These are phyloP conservation scores for Cryphonectria radicalis DNA, from an alignment of 2,329 filamentous ascomycete genomes.

Conservation along the genomic window DNA sequence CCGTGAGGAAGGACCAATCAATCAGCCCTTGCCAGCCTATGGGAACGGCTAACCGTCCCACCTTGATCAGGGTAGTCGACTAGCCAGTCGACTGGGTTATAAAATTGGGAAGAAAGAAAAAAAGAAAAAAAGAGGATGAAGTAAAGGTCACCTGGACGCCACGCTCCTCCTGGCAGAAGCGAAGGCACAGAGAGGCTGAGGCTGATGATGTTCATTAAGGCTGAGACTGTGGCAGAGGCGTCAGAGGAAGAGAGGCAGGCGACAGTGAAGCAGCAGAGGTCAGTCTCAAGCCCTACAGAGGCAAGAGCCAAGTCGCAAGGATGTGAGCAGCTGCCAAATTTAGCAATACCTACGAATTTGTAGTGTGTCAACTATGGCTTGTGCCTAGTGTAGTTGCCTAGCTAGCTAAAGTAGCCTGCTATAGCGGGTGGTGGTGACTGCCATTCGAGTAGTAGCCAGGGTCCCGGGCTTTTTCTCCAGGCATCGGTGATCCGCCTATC, in stretches of 20 bases:
- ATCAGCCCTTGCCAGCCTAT: not conserved
- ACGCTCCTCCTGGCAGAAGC: not conserved
- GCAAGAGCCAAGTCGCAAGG: not conserved
- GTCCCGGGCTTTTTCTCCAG: not conserved
- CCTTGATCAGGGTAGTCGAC: too few relatives aligned
- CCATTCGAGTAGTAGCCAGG: not conserved
- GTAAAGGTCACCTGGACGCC: not conserved
- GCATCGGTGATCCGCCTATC: not conserved
- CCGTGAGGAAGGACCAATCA: not conserved
- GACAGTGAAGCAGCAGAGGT: not conserved
- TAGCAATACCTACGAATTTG: not conserved
- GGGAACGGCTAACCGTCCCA: not conserved
- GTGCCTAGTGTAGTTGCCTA: not conserved
- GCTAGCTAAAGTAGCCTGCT: too few relatives aligned
- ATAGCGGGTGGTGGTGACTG: not conserved
- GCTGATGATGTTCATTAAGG: not conserved
- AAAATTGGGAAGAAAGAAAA: not conserved
- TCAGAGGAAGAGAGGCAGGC: not conserved
- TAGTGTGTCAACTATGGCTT: not conserved
- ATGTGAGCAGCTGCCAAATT: constrained; percentile 6
- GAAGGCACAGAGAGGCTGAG: not conserved
- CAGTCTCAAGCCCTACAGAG: not conserved
- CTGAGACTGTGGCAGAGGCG: not conserved
- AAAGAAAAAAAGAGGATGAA: not conserved
- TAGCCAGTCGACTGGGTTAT: not conserved